phyloP scores from a whole-genome alignment of 306 rosid species.

The Cicer arietinum region DNA sequence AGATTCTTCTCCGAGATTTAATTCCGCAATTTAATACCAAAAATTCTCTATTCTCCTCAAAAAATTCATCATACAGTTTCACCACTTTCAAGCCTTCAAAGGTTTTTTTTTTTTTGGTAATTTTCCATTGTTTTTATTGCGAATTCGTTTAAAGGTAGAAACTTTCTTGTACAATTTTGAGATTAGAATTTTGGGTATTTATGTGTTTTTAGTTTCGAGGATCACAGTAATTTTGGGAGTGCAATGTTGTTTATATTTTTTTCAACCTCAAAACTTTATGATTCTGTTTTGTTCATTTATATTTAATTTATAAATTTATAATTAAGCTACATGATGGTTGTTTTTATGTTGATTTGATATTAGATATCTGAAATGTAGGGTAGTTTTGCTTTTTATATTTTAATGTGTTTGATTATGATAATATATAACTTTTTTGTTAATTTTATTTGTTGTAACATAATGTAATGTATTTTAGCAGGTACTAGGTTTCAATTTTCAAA shows the following conservation, averaged over 20 bases:
- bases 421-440: conserved; percentile 1
- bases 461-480: conserved; percentile 36
- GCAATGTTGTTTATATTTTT: conserved; percentile 38
- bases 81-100: neutral
- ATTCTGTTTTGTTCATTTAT: conserved; percentile 33
- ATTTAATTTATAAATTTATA: conserved; percentile 37
- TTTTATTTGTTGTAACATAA: conserved; percentile 3
- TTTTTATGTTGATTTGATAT: neutral
- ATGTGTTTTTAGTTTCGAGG: conserved; percentile 10
- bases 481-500: neutral
- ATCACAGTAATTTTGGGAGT: conserved; percentile 36
- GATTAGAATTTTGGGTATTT: conserved; percentile 1
- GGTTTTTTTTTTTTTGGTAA: neutral
- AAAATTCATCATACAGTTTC: neutral
- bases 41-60: neutral
- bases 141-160: conserved; percentile 33
- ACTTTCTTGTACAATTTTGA: conserved; percentile 43
- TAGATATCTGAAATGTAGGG: conserved; percentile 34
- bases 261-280: conserved; percentile 7
- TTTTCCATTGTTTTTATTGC: conserved; percentile 37
- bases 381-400: conserved; percentile 25
- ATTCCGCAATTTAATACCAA: conserved; percentile 14
- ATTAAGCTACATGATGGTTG: conserved; percentile 40
- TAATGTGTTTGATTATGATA: conserved; percentile 2
- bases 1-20: conserved; percentile 27